Base-by-base conservation (phyloP, 495 filamentous ascomycete species). In the Stereocaulon alpinum region DNA sequence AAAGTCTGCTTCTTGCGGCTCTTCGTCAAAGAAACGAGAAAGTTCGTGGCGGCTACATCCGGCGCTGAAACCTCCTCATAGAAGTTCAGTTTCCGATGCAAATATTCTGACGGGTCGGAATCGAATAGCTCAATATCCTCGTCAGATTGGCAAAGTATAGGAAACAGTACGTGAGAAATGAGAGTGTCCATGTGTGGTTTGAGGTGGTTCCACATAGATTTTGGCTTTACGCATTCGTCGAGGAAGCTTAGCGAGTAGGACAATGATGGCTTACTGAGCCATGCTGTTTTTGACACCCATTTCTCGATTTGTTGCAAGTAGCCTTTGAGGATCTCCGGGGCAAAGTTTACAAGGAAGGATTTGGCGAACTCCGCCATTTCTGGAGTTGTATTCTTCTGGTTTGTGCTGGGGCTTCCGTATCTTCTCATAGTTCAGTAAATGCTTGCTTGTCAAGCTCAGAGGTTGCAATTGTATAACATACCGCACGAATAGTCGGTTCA, bases 1-100 rank as follows among this genome's bases (percentile, higher is more conserved):
- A 94, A 97, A 0, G 91, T 96, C 70, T 96, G 88, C 75, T 96
- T 96, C 74, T 92, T 88, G 64, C 93, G 85, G 66, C 85, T 81
- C 77, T 96, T 97, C 55, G 94, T 96, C 53, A 98, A 79, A 24
- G 89, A 89, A 58, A 96, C 88, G 61, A 98, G 73, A 76, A 98
- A 96, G 68, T 97, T 97, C 4, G 90, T 96, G 4, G 94, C 93
- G 4, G 94, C 91, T 58, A 97, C 89, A 71, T 98, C 93, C 6
- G 93, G 93, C 15, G 93, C 85, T 0, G 94, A 92, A 15, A 95
- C 89, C 67, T 98, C 93, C 74, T 98, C 93, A 69, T 94, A 98
- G 71, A 88, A 97, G 72, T 97, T 97, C 50, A 98, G 74, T 71
- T 97, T 97, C 49, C 92, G 84, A 73, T 96, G 93, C 18, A 98